Evolutionary conservation across 2,329 filamentous ascomycete genomes (phyloP).

Genomic region (Mycosphaerella sp.): DNA sequence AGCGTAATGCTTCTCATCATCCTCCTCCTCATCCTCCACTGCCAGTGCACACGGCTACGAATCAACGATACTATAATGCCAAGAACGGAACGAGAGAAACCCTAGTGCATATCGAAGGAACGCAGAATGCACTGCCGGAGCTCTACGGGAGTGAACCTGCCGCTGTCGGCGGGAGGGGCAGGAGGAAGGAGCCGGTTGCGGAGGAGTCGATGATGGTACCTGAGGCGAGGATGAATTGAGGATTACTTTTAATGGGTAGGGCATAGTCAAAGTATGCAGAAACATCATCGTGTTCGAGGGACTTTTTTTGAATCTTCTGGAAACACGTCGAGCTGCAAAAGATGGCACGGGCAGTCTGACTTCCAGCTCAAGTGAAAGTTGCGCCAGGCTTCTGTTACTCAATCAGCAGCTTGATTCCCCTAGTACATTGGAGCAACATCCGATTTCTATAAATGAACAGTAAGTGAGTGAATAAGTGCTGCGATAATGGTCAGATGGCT

Average conservation of each 20-base stretch:
- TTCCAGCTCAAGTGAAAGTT: too few species aligned
- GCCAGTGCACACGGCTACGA: neutral
- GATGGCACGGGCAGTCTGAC: constrained; percentile 53
- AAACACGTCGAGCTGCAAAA: constrained; percentile 63
- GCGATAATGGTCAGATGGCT: too few species aligned
- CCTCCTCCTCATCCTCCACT: too few species aligned
- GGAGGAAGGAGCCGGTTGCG: constrained; percentile 1
- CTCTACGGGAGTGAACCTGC: constrained; percentile 1
- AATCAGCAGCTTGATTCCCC: too few species aligned
- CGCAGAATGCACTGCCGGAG: constrained; percentile 4
- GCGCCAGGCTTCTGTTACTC: too few species aligned
- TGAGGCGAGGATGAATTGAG: too few species aligned
- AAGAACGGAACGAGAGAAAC: neutral
- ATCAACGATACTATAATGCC: constrained; percentile 2
- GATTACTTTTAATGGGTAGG: too few species aligned
- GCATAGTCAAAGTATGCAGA: constrained; percentile 79
- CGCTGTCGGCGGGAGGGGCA: neutral
- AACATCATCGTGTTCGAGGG: constrained; percentile 70
- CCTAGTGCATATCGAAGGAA: constrained; percentile 1
- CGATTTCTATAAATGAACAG: too few species aligned
- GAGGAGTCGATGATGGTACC: neutral
- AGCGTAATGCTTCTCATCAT: neutral
- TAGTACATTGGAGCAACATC: too few species aligned
- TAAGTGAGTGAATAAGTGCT: too few species aligned
- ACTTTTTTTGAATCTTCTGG: constrained; percentile 64